Base-by-base conservation (phyloP, 164 flowering plant genomes). In the Chimonanthus salicifolius region DNA sequence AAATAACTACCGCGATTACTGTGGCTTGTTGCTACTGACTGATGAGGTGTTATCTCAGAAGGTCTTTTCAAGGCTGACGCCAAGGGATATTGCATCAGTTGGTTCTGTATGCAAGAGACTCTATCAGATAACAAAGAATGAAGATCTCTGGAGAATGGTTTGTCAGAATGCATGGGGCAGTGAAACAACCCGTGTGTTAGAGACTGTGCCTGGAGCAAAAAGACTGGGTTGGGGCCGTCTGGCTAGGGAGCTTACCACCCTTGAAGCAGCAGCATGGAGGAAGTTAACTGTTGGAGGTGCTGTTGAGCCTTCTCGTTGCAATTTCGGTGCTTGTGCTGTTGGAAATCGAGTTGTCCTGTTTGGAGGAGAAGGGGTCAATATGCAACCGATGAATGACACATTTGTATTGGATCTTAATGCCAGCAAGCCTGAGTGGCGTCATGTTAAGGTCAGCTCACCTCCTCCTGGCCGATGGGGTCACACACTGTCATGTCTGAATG, bases 381-480 rank as follows among this genome's bases (percentile, higher is more conserved):
- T 94, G 98, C 97, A 94, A 74, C 97, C 98, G 11, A 94, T 94
- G 98, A 94, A 94, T 74, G 97, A 94, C 77, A 91, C 97, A 7
- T 91, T 94, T 81, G 94, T 94, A 6, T 73, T 94, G 83, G 98
- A 94, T 75, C 72, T 94, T 45, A 91, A 89, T 78, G 83, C 97
- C 5, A 87, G 83, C 68, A 86, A 79, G 50, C 97, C 95, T 7
- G 98, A 88, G 78, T 91, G 97, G 98, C 84, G 82, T 71, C 90
- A 91, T 77, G 87, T 94, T 58, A 88, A 88, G 71, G 98, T 94
- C 69, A 85, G 92, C 83, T 91, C 95, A 49, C 98, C 98, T 49
- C 95, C 97, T 15, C 97, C 98, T 70, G 95, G 98, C 54, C 87
- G 98, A 0, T 94, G 98, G 97, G 94, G 98, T 73, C 98, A 94